Evolutionary conservation across 108 stramenopile species (phyloP), one percentile per base, ranked within the genome.

Genomic region (Cyclostephanos invisitatus): DNA sequence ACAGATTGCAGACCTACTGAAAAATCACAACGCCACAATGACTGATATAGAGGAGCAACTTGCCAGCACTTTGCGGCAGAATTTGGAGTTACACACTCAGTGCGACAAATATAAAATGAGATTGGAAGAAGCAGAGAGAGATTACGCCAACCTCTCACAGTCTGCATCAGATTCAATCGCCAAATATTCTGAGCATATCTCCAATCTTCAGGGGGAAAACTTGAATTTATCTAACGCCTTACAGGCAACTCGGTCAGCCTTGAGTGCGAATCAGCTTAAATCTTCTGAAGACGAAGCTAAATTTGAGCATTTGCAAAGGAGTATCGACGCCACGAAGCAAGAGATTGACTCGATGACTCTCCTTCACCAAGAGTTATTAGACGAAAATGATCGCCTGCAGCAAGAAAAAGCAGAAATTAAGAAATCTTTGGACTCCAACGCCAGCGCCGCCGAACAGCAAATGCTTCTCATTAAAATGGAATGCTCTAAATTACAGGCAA

Each of bases 11-110:
- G 79, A 68, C 59, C 21, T 69, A 11, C 62, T 72, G 47, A 65
- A 51, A 54, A 61, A 70, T 66, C 72, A 74, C 27, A 54, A 80
- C 5, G 54, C 46, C n/a, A 65, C 73, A 25, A 70, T 69, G 63
- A 46, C 18, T 4, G 46, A 73, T 24, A 51, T 74, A 62, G 72
- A 80, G 47, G 63, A 74, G 51, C 73, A 73, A 47, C 55, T 74
- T 18, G n/a, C 68, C 27, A 50, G 17, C 28, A 48, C 72, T 35
- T 61, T 63, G 15, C 62, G 70, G 36, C 56, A 60, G 27, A 42
- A 48, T 25, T 59, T 51, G 36, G 50, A 35, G 5, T 58, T 80
- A 55, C 64, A 35, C 47, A 55, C 36, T 27, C 50, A 72, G 44
- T 67, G 64, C 47, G 64, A 74, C 29, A 56, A 74, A 55, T 70